These are phyloP conservation scores for Kwoniella pini DNA, from an alignment of 768 basidiomycete genomes.

Conservation along the genomic window DNA sequence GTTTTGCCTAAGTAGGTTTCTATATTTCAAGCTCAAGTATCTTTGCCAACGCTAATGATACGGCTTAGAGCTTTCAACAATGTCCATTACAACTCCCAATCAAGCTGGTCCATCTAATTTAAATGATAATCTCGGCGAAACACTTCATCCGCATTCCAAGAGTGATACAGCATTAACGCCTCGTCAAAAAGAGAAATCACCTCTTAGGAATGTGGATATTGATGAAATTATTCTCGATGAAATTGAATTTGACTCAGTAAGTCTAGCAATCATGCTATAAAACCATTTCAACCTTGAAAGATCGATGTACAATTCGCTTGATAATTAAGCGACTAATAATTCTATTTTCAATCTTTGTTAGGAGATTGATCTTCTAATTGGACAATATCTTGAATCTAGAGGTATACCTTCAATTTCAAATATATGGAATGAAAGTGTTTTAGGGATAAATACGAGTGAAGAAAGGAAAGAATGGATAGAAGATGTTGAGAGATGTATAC, in stretches of 20 bases:
- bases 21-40: too few relatives aligned
- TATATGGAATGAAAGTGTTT: slow-evolving; percentile 39
- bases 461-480: slow-evolving; percentile 27
- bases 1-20: too few relatives aligned
- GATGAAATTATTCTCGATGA: slow-evolving; percentile 15
- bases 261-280: background rate
- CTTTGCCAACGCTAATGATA: too few relatives aligned
- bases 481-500: slow-evolving; percentile 43
- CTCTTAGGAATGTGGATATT: slow-evolving; percentile 7
- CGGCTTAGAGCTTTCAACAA: too few relatives aligned
- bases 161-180: slow-evolving; percentile 8
- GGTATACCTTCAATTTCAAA: slow-evolving; percentile 16
- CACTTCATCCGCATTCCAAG: slow-evolving; percentile 2
- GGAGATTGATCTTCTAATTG: slow-evolving; percentile 45
- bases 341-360: slow-evolving; percentile 4
- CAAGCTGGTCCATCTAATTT: slow-evolving; percentile 1
- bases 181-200: slow-evolving; percentile 14
- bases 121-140: background rate
- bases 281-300: too few relatives aligned
- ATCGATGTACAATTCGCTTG: too few relatives aligned
- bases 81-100: background rate
- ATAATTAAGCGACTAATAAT: too few relatives aligned
- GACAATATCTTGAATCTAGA: slow-evolving; percentile 41
- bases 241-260: slow-evolving; percentile 1
- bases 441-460: slow-evolving; percentile 14